A percentile compares a stretch with the other conserved stretches of the same genome.
phyloP scores from a whole-genome alignment of 148 eudicot genomes.

The Persicaria tinctoria region DNA sequence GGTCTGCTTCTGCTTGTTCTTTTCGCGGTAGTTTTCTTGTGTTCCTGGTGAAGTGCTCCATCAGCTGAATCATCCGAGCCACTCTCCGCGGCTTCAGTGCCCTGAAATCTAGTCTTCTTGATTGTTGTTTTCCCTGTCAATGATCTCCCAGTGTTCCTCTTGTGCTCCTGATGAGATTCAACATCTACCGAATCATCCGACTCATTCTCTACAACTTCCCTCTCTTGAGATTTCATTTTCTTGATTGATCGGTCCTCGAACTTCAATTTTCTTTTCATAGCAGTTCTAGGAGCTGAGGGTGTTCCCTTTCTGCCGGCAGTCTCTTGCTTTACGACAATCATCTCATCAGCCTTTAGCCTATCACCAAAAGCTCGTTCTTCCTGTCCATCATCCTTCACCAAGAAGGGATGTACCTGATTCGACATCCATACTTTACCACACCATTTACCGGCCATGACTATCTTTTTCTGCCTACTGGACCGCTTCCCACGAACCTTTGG shows the following conservation, averaged over 20 bases:
- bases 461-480: conserved; percentile 56
- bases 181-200: conserved; percentile 27
- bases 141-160: conserved; percentile 27
- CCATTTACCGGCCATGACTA: conserved; percentile 91
- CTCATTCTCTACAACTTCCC: conserved; percentile 22
- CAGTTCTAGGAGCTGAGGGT: conserved; percentile 16
- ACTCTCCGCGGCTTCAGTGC: conserved; percentile 12
- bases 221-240: conserved; percentile 29
- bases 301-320: conserved; percentile 20
- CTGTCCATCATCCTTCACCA: conserved; percentile 42
- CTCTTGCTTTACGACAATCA: conserved; percentile 27
- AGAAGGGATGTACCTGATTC: conserved; percentile 76
- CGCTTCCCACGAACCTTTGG: conserved; percentile 28
- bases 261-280: conserved; percentile 47
- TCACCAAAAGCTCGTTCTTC: conserved; percentile 24
- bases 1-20: neutral
- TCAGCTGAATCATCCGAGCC: neutral
- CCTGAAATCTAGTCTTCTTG: conserved; percentile 9
- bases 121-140: conserved; percentile 15
- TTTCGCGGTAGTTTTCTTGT: neutral
- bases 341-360: conserved; percentile 26
- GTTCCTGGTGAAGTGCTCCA: neutral
- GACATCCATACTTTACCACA: conserved; percentile 99
- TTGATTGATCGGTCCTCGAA: conserved; percentile 21
- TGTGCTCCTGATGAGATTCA: conserved; percentile 21